Evolutionary conservation across 352 stramenopile genomes (phyloP), one percentile per base, ranked within the genome.

Genomic region (Peronospora farinosa): DNA sequence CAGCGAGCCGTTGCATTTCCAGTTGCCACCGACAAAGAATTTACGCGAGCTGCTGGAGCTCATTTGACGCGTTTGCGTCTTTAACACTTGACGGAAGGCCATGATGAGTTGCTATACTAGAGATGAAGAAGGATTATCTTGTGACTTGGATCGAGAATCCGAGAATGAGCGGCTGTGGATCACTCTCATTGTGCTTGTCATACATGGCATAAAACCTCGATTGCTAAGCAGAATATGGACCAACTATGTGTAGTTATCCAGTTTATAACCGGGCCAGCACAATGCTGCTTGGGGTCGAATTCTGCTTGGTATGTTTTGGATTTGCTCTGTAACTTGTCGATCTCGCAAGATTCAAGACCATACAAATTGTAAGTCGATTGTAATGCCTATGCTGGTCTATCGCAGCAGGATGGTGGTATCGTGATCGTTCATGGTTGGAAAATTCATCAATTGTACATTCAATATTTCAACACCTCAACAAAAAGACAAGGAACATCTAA

Each of bases 11-110:
- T 92, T 92, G 82, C 96, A 99, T 71, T 99, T 99, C 96, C 96
- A 99, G 88, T 99, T 99, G 67, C 96, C 96, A 38, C 96, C 96
- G 35, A 99, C 92, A 65, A 99, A 98, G 67, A 98, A 98, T 82
- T 98, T 98, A 63, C 83, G 77, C 39, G 80, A 67, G 53, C 47
- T 67, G 51, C 45, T 65, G 28, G 73, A 74, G 61, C 75, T 85
- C 72, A 91, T 85, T 51, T 62, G 49, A 54, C 77, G 77, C 47
- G 66, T 59, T 45, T 84, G 67, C 42, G 73, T 60, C 51, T 72
- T 65, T 31, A 69, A 66, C 37, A 72, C 46, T 27, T 71, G 63
- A 47, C 66, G 65, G 68, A 77, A 62, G 25, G 69, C 61, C 72
- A 83, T 86, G 17, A 32, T 32, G 10, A 12, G 28, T 31, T 11